Evolutionary conservation across 1,284 basidiomycete genomes (phyloP), one percentile per base, ranked within the genome.

Genomic region (Marasmius sp.): DNA sequence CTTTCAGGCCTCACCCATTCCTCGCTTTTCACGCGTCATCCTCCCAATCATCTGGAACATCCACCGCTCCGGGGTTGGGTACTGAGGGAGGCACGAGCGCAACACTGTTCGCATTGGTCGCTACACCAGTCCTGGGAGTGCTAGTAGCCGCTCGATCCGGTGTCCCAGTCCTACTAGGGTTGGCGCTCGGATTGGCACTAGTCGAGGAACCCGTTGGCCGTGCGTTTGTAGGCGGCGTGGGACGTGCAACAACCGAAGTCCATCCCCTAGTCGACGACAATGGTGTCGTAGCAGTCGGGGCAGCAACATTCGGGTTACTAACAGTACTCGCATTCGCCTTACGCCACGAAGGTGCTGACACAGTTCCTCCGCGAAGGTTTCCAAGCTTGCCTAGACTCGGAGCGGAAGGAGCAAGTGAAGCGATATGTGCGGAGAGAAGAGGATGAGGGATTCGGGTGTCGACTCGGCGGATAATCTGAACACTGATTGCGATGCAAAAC

Each of bases 401-500:
- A 10, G 65, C 64, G 16, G 71, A 41, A 37, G 71, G 66, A 6
- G 69, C 60, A 39, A 62, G 48, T n/a, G 76, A 69, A 8, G 74
- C 59, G 55, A 81, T 66, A 37, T 72, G 67, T 5, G 76, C 69
- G 1, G 91, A 93, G 5, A 96, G 81, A 3, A 88, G 76, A 0
- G 92, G 91, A 0, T 70, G 72, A 0, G 94, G 93, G 2, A 93
- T 77, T 20, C 92, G 86, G 0, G 93, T 90, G 72, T 96, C 94
- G 52, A 94, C 76, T 22, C 93, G 84, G 10, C 92, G 84, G 50
- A 93, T 79, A 57, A 96, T 84, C 71, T 93, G 89, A 1, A 95
- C 91, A 65, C 92, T 86, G 59, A 14, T 52, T 55, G 10, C 57
- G 3, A 57, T 22, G 7, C 9, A 51, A 63, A 37, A 50, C 49